These are phyloP conservation scores for Hyaloscypha variabilis DNA, from an alignment of 495 filamentous ascomycete genomes.

Conservation along the genomic window DNA sequence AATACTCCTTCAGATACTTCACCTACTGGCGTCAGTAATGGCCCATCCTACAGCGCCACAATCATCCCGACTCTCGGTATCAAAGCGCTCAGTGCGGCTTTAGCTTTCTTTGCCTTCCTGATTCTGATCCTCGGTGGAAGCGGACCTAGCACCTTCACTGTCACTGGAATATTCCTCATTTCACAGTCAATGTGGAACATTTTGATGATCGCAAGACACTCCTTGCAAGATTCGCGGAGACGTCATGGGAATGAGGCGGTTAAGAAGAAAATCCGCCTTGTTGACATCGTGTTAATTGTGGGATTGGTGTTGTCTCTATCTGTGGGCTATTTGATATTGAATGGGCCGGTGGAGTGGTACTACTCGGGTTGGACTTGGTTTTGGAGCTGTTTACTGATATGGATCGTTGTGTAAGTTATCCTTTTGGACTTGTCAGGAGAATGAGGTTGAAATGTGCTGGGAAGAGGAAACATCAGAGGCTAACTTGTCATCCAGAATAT, in stretches of 20 bases:
- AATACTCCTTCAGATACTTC: constrained; percentile 1
- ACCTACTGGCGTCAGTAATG: not conserved
- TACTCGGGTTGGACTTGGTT: too few relatives aligned
- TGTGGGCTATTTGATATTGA: too few relatives aligned
- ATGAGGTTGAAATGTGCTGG: too few relatives aligned
- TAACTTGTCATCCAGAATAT: too few relatives aligned
- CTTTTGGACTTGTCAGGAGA: too few relatives aligned
- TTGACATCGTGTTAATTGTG: constrained; percentile 43
- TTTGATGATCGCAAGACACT: constrained; percentile 8
- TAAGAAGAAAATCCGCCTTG: constrained; percentile 2
- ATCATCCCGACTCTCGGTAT: constrained; percentile 10
- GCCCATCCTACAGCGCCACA: constrained; percentile 5
- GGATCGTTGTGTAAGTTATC: too few relatives aligned
- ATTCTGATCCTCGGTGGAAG: constrained; percentile 3
- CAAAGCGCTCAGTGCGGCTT: constrained; percentile 4
- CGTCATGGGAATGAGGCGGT: not conserved
- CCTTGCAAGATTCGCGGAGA: not conserved
- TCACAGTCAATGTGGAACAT: constrained; percentile 7
- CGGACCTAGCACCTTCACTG: not conserved
- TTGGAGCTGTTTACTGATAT: too few relatives aligned
- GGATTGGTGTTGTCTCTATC: constrained; percentile 24
- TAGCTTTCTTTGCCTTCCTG: constrained; percentile 9
- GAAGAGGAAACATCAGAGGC: too few relatives aligned
- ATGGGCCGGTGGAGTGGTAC: too few relatives aligned
- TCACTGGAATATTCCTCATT: constrained; percentile 1